phyloP scores from a whole-genome alignment of 176 grass and related monocot genomes.

The Cymbopogon citratus region DNA sequence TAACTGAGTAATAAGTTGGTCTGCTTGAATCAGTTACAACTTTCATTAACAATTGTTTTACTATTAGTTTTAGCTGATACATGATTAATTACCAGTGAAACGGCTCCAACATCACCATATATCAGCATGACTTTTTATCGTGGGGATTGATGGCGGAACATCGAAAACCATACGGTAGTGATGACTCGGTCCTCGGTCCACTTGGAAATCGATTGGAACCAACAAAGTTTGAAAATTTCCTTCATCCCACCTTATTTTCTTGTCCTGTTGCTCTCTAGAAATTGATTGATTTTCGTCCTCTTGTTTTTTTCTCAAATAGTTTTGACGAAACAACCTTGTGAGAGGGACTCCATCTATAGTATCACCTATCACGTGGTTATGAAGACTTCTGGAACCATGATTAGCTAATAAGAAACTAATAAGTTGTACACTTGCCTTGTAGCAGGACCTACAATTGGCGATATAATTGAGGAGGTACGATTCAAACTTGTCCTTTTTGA shows the following conservation, averaged over 20 bases:
- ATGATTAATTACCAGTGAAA: neutral
- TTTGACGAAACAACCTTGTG: neutral
- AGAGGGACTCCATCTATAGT: neutral
- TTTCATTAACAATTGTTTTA: neutral
- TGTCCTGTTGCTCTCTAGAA: conserved; percentile 14
- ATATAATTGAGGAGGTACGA: conserved; percentile 15
- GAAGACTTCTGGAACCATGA: conserved; percentile 2
- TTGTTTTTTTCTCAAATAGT: neutral
- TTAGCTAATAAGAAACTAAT: conserved; percentile 16
- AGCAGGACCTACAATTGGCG: conserved; percentile 7
- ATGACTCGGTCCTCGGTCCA: neutral
- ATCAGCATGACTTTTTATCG: neutral
- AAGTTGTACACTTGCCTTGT: neutral
- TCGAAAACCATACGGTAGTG: neutral
- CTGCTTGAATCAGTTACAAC: neutral
- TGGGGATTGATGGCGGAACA: neutral
- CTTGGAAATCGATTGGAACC: neutral
- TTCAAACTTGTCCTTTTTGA: conserved; percentile 39
- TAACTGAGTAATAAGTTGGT: neutral
- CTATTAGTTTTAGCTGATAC: neutral
- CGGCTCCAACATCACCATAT: neutral
- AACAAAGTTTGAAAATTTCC: neutral
- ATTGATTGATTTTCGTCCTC: neutral
- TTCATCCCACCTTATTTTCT: neutral
- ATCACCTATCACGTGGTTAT: conserved; percentile 29